A percentile compares a stretch with the other conserved stretches of the same genome.
Evolutionary conservation across 371 early-diverging fungal genomes (phyloP).

Genomic region (Apophysomyces sp.): DNA sequence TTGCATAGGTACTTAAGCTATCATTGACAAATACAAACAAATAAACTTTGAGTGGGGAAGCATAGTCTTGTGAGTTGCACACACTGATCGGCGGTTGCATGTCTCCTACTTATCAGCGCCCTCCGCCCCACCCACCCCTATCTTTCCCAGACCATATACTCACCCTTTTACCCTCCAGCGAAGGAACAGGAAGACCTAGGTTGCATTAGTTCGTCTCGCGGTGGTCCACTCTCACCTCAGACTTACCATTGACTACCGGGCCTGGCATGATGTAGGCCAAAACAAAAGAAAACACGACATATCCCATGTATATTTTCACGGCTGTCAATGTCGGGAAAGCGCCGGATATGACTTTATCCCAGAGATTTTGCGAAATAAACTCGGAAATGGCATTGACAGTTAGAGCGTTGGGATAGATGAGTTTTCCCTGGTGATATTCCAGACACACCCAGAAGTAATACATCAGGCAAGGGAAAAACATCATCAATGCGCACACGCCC

Average conservation of each 20-base stretch:
- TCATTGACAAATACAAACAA: constrained; percentile 1
- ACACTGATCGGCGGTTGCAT: no score
- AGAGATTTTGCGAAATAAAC: constrained; percentile 45
- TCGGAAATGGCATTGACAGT: constrained; percentile 37
- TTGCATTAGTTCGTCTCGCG: not conserved
- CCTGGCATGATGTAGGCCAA: constrained; percentile 71
- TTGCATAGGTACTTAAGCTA: constrained; percentile 63
- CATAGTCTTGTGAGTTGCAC: no score
- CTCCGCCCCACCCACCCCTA: not conserved
- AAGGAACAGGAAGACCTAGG: constrained; percentile 62
- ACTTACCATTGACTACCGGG: constrained; percentile 52
- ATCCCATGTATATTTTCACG: constrained; percentile 60
- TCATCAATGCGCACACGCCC: constrained; percentile 69
- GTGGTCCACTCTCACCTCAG: not conserved
- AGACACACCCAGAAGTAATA: constrained; percentile 74
- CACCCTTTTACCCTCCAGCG: constrained; percentile 56
- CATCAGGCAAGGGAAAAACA: constrained; percentile 72
- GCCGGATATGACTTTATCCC: constrained; percentile 34
- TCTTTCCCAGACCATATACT: not conserved
- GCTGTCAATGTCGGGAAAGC: constrained; percentile 60
- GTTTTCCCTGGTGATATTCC: constrained; percentile 61
- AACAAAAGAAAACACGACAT: constrained; percentile 53
- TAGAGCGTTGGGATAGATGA: constrained; percentile 47
- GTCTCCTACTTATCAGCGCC: no score
- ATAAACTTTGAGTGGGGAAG: not conserved